Evolutionary conservation across 2,329 filamentous ascomycete genomes (phyloP).

Genomic region (Alternaria ethzedia): DNA sequence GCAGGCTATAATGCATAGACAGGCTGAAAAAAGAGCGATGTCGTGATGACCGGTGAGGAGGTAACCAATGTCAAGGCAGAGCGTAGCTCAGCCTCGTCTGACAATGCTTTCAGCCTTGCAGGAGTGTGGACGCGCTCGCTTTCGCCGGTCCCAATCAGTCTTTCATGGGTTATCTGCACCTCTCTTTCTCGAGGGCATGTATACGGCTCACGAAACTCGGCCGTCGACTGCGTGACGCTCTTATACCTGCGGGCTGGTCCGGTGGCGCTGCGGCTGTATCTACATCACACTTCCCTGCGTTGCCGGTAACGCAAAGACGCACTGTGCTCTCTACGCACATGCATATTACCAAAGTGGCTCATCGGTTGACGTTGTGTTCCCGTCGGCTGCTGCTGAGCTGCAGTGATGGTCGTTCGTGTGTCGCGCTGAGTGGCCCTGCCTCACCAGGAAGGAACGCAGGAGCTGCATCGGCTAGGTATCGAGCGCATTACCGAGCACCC

Average conservation of each 20-base stretch:
- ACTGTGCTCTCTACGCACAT: slow-evolving; percentile 6
- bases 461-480: slow-evolving; percentile 7
- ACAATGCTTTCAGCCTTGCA: slow-evolving; percentile 17
- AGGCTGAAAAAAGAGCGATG: slow-evolving; percentile 3
- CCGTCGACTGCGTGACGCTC: not conserved
- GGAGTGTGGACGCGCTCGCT: slow-evolving; percentile 10
- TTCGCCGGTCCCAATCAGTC: not conserved
- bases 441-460: slow-evolving; percentile 8
- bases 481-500: slow-evolving; percentile 10
- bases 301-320: not conserved
- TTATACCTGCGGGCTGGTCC: slow-evolving; percentile 8
- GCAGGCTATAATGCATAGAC: not conserved
- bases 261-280: slow-evolving; percentile 5
- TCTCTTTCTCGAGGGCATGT: not conserved
- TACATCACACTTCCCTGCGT: not conserved
- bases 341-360: slow-evolving; percentile 8
- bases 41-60: slow-evolving; percentile 22
- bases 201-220: not conserved
- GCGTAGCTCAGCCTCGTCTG: slow-evolving; percentile 20
- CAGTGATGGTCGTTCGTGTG: slow-evolving; percentile 26
- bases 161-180: not conserved
- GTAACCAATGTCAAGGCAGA: slow-evolving; percentile 10
- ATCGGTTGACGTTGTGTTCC: slow-evolving; percentile 5
- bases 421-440: slow-evolving; percentile 23
- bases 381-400: slow-evolving; percentile 14